These are phyloP conservation scores for Exophiala bonariae DNA, from an alignment of 2,329 filamentous ascomycete species.

Conservation along the genomic window DNA sequence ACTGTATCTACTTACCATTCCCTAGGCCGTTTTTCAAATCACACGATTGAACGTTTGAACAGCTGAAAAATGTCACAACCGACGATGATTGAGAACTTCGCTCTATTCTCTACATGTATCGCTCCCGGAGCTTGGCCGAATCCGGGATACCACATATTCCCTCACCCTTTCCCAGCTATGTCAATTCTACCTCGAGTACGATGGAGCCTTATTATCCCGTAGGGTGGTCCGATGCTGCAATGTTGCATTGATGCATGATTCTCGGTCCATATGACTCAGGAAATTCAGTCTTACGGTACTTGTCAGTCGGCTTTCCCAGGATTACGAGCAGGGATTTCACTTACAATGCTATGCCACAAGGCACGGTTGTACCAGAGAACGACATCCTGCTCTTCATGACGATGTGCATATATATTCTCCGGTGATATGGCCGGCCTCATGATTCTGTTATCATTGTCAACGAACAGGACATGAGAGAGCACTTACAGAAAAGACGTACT, in stretches of 20 bases:
- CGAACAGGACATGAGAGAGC: background rate
- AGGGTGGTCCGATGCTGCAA: constrained; percentile 29
- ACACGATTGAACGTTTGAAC: too few species aligned
- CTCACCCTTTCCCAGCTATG: too few species aligned
- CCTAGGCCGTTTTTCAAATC: too few species aligned
- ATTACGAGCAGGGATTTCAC: background rate
- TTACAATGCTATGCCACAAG: constrained; percentile 41
- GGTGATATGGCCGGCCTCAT: constrained; percentile 37
- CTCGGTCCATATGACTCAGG: constrained; percentile 39
- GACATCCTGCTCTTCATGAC: constrained; percentile 39
- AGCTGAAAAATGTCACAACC: too few species aligned
- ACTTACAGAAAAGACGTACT: constrained; percentile 23
- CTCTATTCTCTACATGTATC: too few species aligned
- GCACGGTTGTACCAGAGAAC: constrained; percentile 42
- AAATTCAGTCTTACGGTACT: constrained; percentile 31
- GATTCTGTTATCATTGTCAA: constrained; percentile 27
- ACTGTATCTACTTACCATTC: too few species aligned
- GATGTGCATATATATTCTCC: constrained; percentile 39
- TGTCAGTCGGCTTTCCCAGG: background rate
- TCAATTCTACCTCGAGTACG: too few species aligned
- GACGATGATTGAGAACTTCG: too few species aligned
- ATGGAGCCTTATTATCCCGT: constrained; percentile 1
- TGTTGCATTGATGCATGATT: constrained; percentile 42
- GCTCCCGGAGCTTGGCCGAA: too few species aligned
- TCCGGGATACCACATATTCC: too few species aligned